These are phyloP conservation scores for Corniculantispora saksenae DNA, from an alignment of 2,329 filamentous ascomycete genomes.

Conservation along the genomic window DNA sequence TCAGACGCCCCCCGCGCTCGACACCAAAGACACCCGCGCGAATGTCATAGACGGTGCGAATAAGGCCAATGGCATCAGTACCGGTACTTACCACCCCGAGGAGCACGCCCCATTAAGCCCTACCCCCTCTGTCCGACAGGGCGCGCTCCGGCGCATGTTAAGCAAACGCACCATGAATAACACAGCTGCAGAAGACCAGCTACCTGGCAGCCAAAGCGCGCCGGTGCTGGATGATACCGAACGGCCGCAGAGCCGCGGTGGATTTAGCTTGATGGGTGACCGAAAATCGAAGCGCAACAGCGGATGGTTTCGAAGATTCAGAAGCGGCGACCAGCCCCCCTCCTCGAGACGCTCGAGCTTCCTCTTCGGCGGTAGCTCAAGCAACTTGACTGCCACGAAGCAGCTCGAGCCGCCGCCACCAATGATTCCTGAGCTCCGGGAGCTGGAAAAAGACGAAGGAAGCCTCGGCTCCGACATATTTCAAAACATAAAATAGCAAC, in stretches of 20 bases:
- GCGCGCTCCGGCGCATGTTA: slow-evolving; percentile 59
- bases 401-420: slow-evolving; percentile 55
- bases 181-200: slow-evolving; percentile 52
- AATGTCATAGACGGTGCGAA: slow-evolving; percentile 14
- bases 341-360: slow-evolving; percentile 46
- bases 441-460: slow-evolving; percentile 51
- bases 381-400: slow-evolving; percentile 32
- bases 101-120: slow-evolving; percentile 56
- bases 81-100: slow-evolving; percentile 50
- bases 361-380: slow-evolving; percentile 42
- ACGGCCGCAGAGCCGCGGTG: slow-evolving; percentile 54
- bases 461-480: slow-evolving; percentile 56
- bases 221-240: slow-evolving; percentile 31
- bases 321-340: slow-evolving; percentile 36
- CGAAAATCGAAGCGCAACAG: slow-evolving; percentile 58
- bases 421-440: slow-evolving; percentile 60
- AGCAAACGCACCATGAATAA: slow-evolving; percentile 57
- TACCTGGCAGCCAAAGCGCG: slow-evolving; percentile 40
- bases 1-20: slow-evolving; percentile 33
- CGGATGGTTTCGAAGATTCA: slow-evolving; percentile 60
- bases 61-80: slow-evolving; percentile 44
- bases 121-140: slow-evolving; percentile 51
- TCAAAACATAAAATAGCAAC: slow-evolving; percentile 51
- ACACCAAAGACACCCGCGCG: slow-evolving; percentile 21
- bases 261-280: slow-evolving; percentile 50